Percentiles rank a stretch among this genome's conserved stretches.
phyloP scores from a whole-genome alignment of 306 rosid genomes.

The Albizia julibrissin region DNA sequence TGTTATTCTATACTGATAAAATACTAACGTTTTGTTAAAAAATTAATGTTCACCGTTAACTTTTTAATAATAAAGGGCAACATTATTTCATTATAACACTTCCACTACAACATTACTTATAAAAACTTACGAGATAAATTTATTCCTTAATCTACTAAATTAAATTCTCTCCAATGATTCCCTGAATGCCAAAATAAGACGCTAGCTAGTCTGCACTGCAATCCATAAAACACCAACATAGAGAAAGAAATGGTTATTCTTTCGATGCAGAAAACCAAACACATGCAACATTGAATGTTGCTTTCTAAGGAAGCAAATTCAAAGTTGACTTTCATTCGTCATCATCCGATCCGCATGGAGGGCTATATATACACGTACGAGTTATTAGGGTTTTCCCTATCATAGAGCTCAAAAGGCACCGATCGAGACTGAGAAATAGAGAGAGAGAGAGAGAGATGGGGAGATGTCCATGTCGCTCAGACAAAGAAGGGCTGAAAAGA shows the following conservation, averaged over 20 bases:
- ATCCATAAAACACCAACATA: background rate
- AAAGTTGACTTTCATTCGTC: background rate
- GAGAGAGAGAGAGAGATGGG: background rate
- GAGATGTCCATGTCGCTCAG: background rate
- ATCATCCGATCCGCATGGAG: background rate
- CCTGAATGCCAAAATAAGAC: background rate
- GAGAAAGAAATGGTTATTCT: background rate
- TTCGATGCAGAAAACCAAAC: background rate
- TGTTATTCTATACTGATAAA: no score
- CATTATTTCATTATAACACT: no score
- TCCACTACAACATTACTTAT: rapidly evolving
- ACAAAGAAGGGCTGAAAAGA: background rate
- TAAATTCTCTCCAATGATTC: background rate
- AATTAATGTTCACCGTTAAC: no score
- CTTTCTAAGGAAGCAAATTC: background rate
- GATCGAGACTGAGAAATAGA: background rate
- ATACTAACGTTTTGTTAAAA: no score
- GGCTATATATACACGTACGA: background rate
- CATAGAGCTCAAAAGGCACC: background rate
- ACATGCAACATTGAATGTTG: background rate
- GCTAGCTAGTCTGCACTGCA: background rate
- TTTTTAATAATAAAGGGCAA: no score
- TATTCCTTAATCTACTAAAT: no score
- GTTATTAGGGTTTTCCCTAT: background rate
- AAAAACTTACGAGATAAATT: no score